Percentiles rank a stretch among this genome's conserved stretches.
phyloP scores from a whole-genome alignment of 768 basidiomycete species.

The Stropharia rugosoannulata region DNA sequence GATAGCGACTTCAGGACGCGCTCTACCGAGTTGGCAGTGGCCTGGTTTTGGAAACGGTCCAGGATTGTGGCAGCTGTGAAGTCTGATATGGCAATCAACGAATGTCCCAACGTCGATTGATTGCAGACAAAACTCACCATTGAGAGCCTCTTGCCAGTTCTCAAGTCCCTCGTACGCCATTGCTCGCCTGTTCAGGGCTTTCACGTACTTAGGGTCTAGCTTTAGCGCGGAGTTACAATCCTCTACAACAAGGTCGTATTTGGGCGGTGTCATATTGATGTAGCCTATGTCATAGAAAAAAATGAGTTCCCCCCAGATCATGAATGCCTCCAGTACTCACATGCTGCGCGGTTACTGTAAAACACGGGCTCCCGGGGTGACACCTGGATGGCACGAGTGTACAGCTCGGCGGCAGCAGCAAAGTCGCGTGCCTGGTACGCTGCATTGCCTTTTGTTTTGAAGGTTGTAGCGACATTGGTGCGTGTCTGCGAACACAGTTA shows the following conservation, averaged over 20 bases:
- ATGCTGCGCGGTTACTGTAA: slow-evolving; percentile 97
- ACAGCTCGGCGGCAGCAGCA: slow-evolving; percentile 56
- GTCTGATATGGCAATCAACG: slow-evolving; percentile 44
- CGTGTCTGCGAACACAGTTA: slow-evolving; percentile 52
- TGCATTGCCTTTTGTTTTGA: slow-evolving; percentile 72
- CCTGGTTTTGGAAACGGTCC: slow-evolving; percentile 85
- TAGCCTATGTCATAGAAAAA: slow-evolving; percentile 55
- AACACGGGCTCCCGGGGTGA: slow-evolving; percentile 88
- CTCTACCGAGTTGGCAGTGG: slow-evolving; percentile 80
- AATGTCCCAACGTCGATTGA: neutral
- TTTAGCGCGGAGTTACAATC: slow-evolving; percentile 90
- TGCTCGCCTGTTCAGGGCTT: slow-evolving; percentile 87
- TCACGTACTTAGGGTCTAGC: slow-evolving; percentile 84
- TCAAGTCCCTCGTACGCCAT: slow-evolving; percentile 79
- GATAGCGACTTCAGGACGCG: slow-evolving; percentile 88
- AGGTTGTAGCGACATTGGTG: slow-evolving; percentile 53
- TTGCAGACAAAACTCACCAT: slow-evolving; percentile 49
- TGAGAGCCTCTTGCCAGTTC: slow-evolving; percentile 71
- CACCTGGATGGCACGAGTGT: slow-evolving; percentile 74
- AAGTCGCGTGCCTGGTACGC: slow-evolving; percentile 68
- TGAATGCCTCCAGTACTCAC: slow-evolving; percentile 41
- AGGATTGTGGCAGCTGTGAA: slow-evolving; percentile 97
- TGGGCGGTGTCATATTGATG: slow-evolving; percentile 85
- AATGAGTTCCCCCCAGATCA: neutral
- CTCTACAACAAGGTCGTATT: slow-evolving; percentile 76